Percentiles rank a stretch among this genome's conserved stretches.
Evolutionary conservation across 129 eudicot genomes (phyloP).

Genomic region (Mikania micrantha): DNA sequence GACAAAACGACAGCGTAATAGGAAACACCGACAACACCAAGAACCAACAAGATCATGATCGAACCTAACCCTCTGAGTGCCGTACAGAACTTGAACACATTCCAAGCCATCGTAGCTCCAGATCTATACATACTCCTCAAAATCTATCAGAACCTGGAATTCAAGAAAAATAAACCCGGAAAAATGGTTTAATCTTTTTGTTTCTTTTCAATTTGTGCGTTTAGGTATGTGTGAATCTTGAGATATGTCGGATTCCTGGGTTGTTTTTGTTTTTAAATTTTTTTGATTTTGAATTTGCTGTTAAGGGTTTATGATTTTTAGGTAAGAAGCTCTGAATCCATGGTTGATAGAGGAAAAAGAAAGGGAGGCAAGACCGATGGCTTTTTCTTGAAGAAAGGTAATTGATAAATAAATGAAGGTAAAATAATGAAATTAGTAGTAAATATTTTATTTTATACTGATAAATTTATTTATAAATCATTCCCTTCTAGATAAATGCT

Average conservation of each 20-base stretch:
- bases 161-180: slow-evolving; percentile 16
- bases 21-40: slow-evolving; percentile 81
- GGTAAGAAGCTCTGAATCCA: slow-evolving; percentile 18
- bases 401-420: not conserved
- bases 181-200: slow-evolving; percentile 4
- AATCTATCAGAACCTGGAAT: not conserved
- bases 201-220: not conserved
- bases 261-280: not conserved
- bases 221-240: slow-evolving; percentile 17
- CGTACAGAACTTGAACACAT: slow-evolving; percentile 88
- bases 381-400: slow-evolving; percentile 16
- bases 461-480: not conserved
- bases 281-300: not conserved
- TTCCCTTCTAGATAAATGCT: slow-evolving; percentile 8
- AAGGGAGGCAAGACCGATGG: slow-evolving; percentile 1
- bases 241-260: no score
- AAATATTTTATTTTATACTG: not conserved
- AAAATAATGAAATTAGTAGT: not conserved
- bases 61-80: slow-evolving; percentile 84
- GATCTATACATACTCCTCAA: slow-evolving; percentile 31
- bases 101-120: slow-evolving; percentile 56
- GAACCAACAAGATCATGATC: slow-evolving; percentile 85
- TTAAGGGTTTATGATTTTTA: slow-evolving; percentile 28
- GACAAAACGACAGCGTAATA: slow-evolving; percentile 88
- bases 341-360: not conserved